Percentiles rank a stretch among this genome's conserved stretches.
phyloP scores from a whole-genome alignment of 768 basidiomycete genomes.

The Ramaria sp. region DNA sequence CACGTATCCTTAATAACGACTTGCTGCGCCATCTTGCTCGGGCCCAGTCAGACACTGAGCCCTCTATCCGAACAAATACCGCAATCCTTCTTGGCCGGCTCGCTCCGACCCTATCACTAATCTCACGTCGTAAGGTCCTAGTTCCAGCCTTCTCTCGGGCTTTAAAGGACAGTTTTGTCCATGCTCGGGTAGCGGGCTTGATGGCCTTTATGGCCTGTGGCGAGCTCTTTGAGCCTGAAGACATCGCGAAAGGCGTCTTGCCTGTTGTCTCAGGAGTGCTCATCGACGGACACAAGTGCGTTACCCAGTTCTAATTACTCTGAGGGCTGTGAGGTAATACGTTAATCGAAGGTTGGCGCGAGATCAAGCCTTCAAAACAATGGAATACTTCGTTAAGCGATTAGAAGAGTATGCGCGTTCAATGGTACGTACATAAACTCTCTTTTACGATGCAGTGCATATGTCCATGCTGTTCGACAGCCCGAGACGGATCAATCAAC shows the following conservation, averaged over 20 bases:
- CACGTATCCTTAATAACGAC: slow-evolving; percentile 89
- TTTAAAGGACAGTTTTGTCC: slow-evolving; percentile 84
- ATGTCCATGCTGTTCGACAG: slow-evolving; percentile 22
- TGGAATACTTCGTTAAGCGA: slow-evolving; percentile 78
- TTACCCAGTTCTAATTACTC: neutral
- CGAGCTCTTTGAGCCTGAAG: slow-evolving; percentile 82
- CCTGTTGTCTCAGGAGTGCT: slow-evolving; percentile 72
- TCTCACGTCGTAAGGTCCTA: slow-evolving; percentile 93
- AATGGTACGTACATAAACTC: slow-evolving; percentile 49
- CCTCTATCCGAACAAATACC: slow-evolving; percentile 94
- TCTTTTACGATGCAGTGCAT: slow-evolving; percentile 5
- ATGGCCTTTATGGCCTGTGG: slow-evolving; percentile 95
- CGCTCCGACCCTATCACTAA: slow-evolving; percentile 72
- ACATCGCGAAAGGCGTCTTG: slow-evolving; percentile 82
- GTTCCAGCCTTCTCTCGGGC: slow-evolving; percentile 90
- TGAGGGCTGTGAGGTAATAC: neutral
- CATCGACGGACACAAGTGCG: slow-evolving; percentile 90
- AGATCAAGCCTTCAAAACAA: slow-evolving; percentile 91
- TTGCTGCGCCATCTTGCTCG: slow-evolving; percentile 86
- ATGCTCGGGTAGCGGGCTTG: slow-evolving; percentile 85
- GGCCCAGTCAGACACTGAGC: slow-evolving; percentile 85
- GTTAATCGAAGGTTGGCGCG: slow-evolving; percentile 58
- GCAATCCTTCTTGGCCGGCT: slow-evolving; percentile 92
- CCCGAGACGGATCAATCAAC: slow-evolving; percentile 41
- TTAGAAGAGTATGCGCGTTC: slow-evolving; percentile 67